phyloP scores from a whole-genome alignment of 2,329 filamentous ascomycete species.

The Penicillium sclerotiorum region DNA sequence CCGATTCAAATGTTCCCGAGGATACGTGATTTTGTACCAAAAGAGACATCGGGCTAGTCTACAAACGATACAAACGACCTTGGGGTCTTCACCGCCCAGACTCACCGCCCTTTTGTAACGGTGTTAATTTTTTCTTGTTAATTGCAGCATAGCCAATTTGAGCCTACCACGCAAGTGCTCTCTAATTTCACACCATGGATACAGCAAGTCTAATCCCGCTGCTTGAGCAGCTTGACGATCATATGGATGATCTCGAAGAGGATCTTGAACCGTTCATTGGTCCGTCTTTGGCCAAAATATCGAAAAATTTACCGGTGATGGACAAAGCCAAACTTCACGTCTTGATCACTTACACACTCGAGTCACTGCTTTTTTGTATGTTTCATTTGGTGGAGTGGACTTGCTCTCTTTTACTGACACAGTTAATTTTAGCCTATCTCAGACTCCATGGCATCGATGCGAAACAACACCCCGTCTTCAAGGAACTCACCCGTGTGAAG shows the following conservation, averaged over 20 bases:
- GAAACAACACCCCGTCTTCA: constrained; percentile 82
- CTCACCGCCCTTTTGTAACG: constrained; percentile 23
- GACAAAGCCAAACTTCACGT: constrained; percentile 94
- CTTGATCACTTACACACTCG: constrained; percentile 83
- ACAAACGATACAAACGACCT: too few relatives aligned
- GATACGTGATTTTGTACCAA: too few relatives aligned
- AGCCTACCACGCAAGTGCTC: constrained; percentile 12
- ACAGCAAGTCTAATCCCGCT: constrained; percentile 64
- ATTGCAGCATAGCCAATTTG: constrained; percentile 12
- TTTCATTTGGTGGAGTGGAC: constrained; percentile 5
- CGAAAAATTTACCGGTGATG: constrained; percentile 81
- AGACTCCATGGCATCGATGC: constrained; percentile 77
- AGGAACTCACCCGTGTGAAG: constrained; percentile 81
- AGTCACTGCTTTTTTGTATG: constrained; percentile 84
- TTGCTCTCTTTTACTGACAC: constrained; percentile 4
- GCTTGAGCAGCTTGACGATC: constrained; percentile 72
- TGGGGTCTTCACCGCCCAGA: constrained; percentile 19
- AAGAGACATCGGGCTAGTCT: too few relatives aligned
- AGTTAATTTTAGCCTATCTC: constrained; percentile 66
- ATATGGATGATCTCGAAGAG: constrained; percentile 78
- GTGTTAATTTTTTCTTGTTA: constrained; percentile 23
- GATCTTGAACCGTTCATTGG: constrained; percentile 73
- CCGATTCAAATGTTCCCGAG: too few relatives aligned
- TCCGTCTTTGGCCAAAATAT: constrained; percentile 64
- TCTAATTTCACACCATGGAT: constrained; percentile 53